Percentiles rank a stretch among this genome's conserved stretches.
phyloP scores from a whole-genome alignment of 2,329 filamentous ascomycete genomes.

The Exutisphaerella laricina region DNA sequence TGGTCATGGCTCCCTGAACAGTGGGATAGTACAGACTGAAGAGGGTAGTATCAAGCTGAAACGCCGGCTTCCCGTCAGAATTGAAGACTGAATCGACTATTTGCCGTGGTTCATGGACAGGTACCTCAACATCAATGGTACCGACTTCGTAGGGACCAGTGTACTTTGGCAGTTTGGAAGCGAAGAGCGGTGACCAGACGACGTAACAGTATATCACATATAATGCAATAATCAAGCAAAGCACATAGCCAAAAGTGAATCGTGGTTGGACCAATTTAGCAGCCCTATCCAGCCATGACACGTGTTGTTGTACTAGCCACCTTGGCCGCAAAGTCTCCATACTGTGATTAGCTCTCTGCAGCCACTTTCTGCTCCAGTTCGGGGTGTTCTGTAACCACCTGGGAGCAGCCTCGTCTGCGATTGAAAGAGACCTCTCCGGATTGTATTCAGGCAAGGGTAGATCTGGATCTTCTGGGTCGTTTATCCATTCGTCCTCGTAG shows the following conservation, averaged over 20 bases:
- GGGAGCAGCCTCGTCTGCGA: constrained; percentile 2
- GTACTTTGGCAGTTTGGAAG: constrained; percentile 36
- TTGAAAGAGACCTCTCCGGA: background rate
- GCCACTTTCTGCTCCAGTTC: constrained; percentile 11
- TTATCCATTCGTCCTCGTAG: constrained; percentile 11
- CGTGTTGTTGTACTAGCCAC: constrained; percentile 13
- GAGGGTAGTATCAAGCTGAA: constrained; percentile 38
- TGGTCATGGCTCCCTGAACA: constrained; percentile 17
- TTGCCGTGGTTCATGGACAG: constrained; percentile 26
- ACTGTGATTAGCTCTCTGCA: constrained; percentile 8
- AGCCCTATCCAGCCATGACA: constrained; percentile 5
- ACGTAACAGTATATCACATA: constrained; percentile 36
- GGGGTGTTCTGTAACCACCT: constrained; percentile 14
- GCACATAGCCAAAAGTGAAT: constrained; percentile 12
- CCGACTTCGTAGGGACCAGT: constrained; percentile 39
- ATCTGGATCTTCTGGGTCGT: constrained; percentile 14
- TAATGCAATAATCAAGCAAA: constrained; percentile 13
- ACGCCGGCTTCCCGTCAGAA: constrained; percentile 34
- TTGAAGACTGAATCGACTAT: constrained; percentile 34
- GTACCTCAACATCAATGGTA: constrained; percentile 37
- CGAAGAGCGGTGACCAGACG: constrained; percentile 37
- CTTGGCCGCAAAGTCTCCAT: constrained; percentile 14
- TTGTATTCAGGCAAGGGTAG: constrained; percentile 2
- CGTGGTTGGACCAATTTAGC: constrained; percentile 8
- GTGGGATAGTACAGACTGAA: constrained; percentile 41